Evolutionary conservation across 2,329 filamentous ascomycete species (phyloP).

Genomic region (Fusarium sp.): DNA sequence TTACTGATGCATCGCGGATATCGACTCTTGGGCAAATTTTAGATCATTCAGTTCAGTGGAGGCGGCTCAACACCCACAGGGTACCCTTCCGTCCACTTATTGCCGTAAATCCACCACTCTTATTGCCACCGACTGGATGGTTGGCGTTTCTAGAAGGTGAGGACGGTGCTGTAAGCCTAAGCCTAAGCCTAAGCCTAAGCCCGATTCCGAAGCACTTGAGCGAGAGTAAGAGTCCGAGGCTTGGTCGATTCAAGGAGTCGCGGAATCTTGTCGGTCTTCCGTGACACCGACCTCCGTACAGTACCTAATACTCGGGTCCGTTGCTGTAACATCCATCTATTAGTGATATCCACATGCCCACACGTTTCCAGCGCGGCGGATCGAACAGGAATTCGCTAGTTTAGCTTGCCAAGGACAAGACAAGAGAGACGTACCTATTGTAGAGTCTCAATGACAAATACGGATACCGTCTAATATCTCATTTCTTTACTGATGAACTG

Average conservation of each 20-base stretch:
- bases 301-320: constrained; percentile 1
- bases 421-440: background rate
- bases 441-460: constrained; percentile 21
- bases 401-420: constrained; percentile 3
- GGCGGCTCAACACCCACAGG: constrained; percentile 19
- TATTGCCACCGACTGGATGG: constrained; percentile 26
- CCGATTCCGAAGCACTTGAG: background rate
- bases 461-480: background rate
- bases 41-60: constrained; percentile 12
- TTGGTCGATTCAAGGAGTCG: background rate
- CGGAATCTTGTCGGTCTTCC: constrained; percentile 8
- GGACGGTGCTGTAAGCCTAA: constrained; percentile 3
- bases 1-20: constrained; percentile 21
- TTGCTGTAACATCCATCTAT: background rate
- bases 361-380: constrained; percentile 15
- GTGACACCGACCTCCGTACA: constrained; percentile 12
- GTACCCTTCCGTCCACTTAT: constrained; percentile 6
- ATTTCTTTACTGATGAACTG: constrained; percentile 1
- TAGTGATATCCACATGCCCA: background rate
- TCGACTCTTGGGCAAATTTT: background rate
- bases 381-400: constrained; percentile 11
- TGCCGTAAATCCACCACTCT: constrained; percentile 25
- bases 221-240: background rate
- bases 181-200: constrained; percentile 13
- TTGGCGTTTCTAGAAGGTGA: constrained; percentile 28